These are phyloP conservation scores for Tetrahymena thermophila DNA, from an alignment of 73 alveolate species.

Conservation along the genomic window DNA sequence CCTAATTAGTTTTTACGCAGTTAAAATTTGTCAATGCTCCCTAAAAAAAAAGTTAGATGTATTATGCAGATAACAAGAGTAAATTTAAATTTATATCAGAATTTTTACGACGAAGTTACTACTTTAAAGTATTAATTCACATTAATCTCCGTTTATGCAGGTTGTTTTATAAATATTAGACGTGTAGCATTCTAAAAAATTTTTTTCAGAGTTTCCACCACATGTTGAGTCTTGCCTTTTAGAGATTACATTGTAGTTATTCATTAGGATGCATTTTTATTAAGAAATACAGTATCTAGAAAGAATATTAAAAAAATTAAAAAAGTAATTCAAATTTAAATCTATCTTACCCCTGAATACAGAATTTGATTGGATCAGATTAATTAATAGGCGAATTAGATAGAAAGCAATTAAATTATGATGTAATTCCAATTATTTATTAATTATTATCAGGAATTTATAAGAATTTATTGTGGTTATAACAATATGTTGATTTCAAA, in stretches of 20 bases:
- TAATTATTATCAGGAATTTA: not conserved
- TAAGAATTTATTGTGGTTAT: not conserved
- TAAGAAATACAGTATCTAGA: not conserved
- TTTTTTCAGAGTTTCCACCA: not conserved
- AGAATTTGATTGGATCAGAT: not conserved
- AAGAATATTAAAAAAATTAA: too few species aligned
- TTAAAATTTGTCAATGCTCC: not conserved
- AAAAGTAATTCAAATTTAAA: too few species aligned
- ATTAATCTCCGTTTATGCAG: not conserved
- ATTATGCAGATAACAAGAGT: too few species aligned
- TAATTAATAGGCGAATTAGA: not conserved
- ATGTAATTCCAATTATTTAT: not conserved
- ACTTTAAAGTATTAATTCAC: not conserved
- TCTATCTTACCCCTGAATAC: not conserved
- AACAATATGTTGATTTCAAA: not conserved
- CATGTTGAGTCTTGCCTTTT: not conserved
- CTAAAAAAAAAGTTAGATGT: not conserved
- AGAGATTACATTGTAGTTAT: not conserved
- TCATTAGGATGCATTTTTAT: not conserved
- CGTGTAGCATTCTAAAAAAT: not conserved
- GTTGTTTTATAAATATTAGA: not conserved
- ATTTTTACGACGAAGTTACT: not conserved
- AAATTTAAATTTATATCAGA: too few species aligned
- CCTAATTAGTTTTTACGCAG: too few species aligned
- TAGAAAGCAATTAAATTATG: not conserved